Conservation (phyloP, 1,139 yeast genomes). For the Geotrichum carabidarum region DNA sequence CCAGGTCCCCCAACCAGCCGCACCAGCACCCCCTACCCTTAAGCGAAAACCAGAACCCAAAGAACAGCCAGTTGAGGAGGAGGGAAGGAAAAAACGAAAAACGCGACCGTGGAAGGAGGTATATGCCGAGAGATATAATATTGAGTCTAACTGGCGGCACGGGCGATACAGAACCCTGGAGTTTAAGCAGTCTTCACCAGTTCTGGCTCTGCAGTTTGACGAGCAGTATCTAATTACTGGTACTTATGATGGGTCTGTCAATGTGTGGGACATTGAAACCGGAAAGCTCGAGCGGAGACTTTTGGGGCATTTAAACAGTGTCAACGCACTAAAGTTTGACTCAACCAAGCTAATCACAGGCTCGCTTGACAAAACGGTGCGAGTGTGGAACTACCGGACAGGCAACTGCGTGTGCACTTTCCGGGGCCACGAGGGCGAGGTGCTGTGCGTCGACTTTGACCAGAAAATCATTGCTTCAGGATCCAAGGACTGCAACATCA, state of each 20-base stretch:
- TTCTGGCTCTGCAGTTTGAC: constrained; percentile 77
- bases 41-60: background rate
- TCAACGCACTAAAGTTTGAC: constrained; percentile 78
- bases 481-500: constrained; percentile 84
- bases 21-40: background rate
- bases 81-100: background rate
- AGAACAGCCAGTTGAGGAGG: background rate
- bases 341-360: constrained; percentile 86
- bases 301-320: constrained; percentile 80
- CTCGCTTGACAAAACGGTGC: constrained; percentile 82
- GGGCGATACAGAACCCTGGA: constrained; percentile 62
- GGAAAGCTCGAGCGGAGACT: constrained; percentile 74
- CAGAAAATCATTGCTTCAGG: constrained; percentile 87
- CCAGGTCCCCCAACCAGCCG: background rate
- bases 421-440: constrained; percentile 86
- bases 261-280: constrained; percentile 81
- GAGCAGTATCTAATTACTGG: constrained; percentile 80
- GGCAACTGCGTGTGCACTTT: constrained; percentile 93
- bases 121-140: constrained; percentile 81
- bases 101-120: constrained; percentile 91
- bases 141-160: constrained; percentile 91
- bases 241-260: constrained; percentile 80
- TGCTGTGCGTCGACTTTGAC: constrained; percentile 65
- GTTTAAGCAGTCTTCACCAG: constrained; percentile 73
- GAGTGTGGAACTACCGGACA: constrained; percentile 92